A percentile compares a stretch with the other conserved stretches of the same genome.
These are phyloP conservation scores for Exobasidium cylindrosporum DNA, from an alignment of 1,284 basidiomycete species.

Conservation along the genomic window DNA sequence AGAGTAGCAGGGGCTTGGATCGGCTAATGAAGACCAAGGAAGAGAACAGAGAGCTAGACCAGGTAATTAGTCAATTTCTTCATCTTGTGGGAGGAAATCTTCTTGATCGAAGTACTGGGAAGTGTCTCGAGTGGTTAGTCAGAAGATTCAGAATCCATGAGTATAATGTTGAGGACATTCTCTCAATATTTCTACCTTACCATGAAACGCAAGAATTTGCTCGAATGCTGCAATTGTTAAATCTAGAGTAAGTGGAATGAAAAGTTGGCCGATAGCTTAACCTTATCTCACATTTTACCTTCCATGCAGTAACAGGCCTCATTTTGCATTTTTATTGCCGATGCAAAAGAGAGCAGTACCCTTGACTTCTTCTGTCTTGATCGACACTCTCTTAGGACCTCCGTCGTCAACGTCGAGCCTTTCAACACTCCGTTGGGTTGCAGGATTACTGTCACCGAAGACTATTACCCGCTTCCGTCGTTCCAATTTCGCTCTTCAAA, in stretches of 20 bases:
- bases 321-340: slow-evolving; percentile 39
- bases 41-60: slow-evolving; percentile 66
- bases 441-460: slow-evolving; percentile 67
- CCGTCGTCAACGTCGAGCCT: slow-evolving; percentile 58
- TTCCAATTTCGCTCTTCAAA: slow-evolving; percentile 71
- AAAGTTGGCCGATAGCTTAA: slow-evolving; percentile 53
- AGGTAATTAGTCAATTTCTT: slow-evolving; percentile 66
- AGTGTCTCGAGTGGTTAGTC: slow-evolving; percentile 94
- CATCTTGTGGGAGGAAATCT: slow-evolving; percentile 74
- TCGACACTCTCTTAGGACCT: slow-evolving; percentile 44
- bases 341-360: slow-evolving; percentile 43
- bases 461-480: slow-evolving; percentile 52
- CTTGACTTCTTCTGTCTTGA: slow-evolving; percentile 38
- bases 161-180: slow-evolving; percentile 78
- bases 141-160: slow-evolving; percentile 90
- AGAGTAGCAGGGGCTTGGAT: slow-evolving; percentile 72
- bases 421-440: slow-evolving; percentile 67
- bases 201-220: slow-evolving; percentile 92
- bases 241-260: slow-evolving; percentile 67
- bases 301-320: slow-evolving; percentile 19
- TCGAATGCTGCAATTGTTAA: slow-evolving; percentile 83
- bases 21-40: slow-evolving; percentile 73
- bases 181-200: slow-evolving; percentile 85
- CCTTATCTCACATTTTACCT: not conserved
- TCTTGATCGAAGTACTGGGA: slow-evolving; percentile 75